A percentile compares a stretch with the other conserved stretches of the same genome.
These are phyloP conservation scores for Bacidia rubella DNA, from an alignment of 495 filamentous ascomycete species.

Conservation along the genomic window DNA sequence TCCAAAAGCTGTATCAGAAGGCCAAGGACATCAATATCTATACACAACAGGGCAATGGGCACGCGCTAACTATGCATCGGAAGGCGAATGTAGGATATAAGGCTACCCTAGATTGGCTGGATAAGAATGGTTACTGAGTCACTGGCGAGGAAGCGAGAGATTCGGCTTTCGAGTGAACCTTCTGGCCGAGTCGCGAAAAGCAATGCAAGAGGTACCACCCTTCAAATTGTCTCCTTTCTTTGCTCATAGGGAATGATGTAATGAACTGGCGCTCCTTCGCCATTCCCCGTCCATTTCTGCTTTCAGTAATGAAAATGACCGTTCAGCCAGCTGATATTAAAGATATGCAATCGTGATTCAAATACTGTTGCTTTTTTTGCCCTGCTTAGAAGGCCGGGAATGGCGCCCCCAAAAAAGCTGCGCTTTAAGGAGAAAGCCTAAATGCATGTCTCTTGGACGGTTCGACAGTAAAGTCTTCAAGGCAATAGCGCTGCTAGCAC, in stretches of 20 bases:
- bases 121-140: slow-evolving; percentile 19
- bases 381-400: too few species aligned
- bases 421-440: too few species aligned
- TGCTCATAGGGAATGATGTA: background rate
- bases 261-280: too few species aligned
- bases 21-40: slow-evolving; percentile 19
- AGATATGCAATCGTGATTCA: too few species aligned
- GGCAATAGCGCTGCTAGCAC: too few species aligned
- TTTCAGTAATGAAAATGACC: too few species aligned
- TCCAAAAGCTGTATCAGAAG: slow-evolving; percentile 15
- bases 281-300: too few species aligned
- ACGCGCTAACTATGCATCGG: slow-evolving; percentile 24
- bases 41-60: slow-evolving; percentile 23
- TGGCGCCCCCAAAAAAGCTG: too few species aligned
- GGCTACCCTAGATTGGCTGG: slow-evolving; percentile 21
- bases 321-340: too few species aligned
- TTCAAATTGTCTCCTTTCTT: background rate
- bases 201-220: background rate
- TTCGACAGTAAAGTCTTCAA: too few species aligned
- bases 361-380: too few species aligned
- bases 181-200: background rate
- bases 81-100: slow-evolving; percentile 24
- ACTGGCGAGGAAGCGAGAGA: background rate
- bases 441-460: too few species aligned
- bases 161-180: background rate